Evolutionary conservation across 1,139 yeast genomes (phyloP), one percentile per base, ranked within the genome.

Genomic region (Candida dubliniensis): DNA sequence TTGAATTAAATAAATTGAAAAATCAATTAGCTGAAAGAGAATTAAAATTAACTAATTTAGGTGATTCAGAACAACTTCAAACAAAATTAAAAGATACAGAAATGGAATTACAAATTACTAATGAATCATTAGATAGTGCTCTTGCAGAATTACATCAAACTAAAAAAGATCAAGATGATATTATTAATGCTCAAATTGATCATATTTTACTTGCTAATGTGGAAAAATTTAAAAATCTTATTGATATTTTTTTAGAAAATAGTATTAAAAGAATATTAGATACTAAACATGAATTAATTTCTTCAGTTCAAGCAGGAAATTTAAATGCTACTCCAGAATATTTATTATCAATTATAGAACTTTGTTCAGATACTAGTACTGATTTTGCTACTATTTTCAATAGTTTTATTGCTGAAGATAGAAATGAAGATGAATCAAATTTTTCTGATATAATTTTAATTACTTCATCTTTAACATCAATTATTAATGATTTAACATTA

Each of bases 301-400:
- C 93, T 3, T 86, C 95, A 18, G 78, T 86, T 77, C 93, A 86
- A 61, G 89, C 93, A 13, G 95, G 95, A 45, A 87, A 87, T 57
- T 81, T 83, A 54, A 82, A 83, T 59, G 76, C 95, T 1, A 79
- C 95, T 0, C 89, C 96, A 1, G 85, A 79, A 55, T 85, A 81
- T 57, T 66, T 87, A 33, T 69, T 84, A 36, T 84, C 95, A 0
- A 69, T 87, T 40, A 69, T 84, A 52, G 96, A 90, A 59, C 78
- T 82, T 53, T 77, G 87, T 24, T 79, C 90, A 0, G 79, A 83
- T 43, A 72, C 80, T 24, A 89, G 91, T 0, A 87, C 93, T 7
- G 95, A 86, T 41, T 88, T 90, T 63, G 87, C 96, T 5, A 79
- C 84, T 13, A 81, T 85, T 11, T 89, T 89, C 67, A 88, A 87